Percentiles rank a stretch among this genome's conserved stretches.
These are phyloP conservation scores for Collybia sordida DNA, from an alignment of 768 basidiomycete species.

Conservation along the genomic window DNA sequence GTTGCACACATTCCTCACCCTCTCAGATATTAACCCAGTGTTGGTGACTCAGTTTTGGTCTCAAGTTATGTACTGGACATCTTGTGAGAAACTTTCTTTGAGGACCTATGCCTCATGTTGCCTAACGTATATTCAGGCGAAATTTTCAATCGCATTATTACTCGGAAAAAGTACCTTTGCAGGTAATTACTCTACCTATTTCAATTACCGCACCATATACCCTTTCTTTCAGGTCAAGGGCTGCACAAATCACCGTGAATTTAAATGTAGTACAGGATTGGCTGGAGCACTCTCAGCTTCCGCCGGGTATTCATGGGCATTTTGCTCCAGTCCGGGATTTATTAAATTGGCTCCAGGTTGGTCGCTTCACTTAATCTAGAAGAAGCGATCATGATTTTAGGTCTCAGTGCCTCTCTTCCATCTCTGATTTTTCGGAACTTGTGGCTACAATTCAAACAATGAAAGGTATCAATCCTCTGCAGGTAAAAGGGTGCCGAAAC, in stretches of 20 bases:
- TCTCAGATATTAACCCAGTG: slow-evolving; percentile 89
- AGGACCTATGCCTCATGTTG: neutral
- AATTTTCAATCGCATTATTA: slow-evolving; percentile 80
- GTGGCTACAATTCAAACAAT: slow-evolving; percentile 89
- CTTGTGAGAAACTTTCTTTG: slow-evolving; percentile 55
- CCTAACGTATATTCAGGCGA: slow-evolving; percentile 52
- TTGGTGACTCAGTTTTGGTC: slow-evolving; percentile 91
- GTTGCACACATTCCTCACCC: slow-evolving; percentile 76
- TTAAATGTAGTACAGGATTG: slow-evolving; percentile 86
- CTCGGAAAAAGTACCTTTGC: slow-evolving; percentile 94
- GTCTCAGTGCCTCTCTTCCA: slow-evolving; percentile 77
- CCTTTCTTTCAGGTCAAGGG: slow-evolving; percentile 58
- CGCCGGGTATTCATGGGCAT: slow-evolving; percentile 75
- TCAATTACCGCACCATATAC: too few species aligned
- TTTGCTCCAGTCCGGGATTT: slow-evolving; percentile 85
- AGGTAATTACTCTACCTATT: slow-evolving; percentile 44
- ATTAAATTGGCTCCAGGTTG: slow-evolving; percentile 81
- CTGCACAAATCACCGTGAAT: slow-evolving; percentile 89
- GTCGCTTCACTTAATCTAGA: slow-evolving; percentile 7
- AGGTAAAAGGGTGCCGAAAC: slow-evolving; percentile 42
- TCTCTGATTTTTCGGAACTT: slow-evolving; percentile 83
- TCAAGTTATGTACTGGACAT: slow-evolving; percentile 98
- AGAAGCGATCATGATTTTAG: neutral
- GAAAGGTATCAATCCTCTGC: slow-evolving; percentile 86
- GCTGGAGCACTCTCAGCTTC: slow-evolving; percentile 80